A percentile compares a stretch with the other conserved stretches of the same genome.
These are phyloP conservation scores for Phialophora verrucosa DNA, from an alignment of 2,329 filamentous ascomycete species.

Conservation along the genomic window DNA sequence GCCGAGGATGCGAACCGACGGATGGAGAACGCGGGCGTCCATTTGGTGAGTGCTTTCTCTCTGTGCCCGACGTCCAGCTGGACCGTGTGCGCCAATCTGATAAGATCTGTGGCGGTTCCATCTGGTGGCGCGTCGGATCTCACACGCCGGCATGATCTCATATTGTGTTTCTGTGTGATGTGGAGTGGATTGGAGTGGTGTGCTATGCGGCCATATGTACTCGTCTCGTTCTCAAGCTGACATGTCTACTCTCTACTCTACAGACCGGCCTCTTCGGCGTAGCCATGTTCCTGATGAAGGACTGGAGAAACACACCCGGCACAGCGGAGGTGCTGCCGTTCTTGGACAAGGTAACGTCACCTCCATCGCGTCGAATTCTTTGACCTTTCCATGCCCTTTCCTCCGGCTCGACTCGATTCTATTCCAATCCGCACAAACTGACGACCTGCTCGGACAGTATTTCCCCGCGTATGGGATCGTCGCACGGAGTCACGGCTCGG, in stretches of 20 bases:
- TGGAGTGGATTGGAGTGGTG: no score
- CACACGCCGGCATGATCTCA: no score
- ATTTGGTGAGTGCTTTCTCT: slow-evolving; percentile 54
- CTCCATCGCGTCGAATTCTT: not conserved
- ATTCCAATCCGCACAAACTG: not conserved
- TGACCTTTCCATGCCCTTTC: no score
- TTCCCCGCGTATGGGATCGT: slow-evolving; percentile 69
- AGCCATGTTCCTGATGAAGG: slow-evolving; percentile 71
- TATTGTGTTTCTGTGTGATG: not conserved
- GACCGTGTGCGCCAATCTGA: not conserved
- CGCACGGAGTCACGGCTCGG: slow-evolving; percentile 65
- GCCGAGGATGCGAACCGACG: slow-evolving; percentile 51
- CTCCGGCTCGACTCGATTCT: no score
- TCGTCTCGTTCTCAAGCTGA: not conserved
- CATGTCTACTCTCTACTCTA: not conserved
- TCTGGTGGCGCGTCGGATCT: no score
- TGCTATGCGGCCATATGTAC: no score
- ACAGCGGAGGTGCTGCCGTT: slow-evolving; percentile 65
- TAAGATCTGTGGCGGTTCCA: no score
- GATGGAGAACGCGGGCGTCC: slow-evolving; percentile 41
- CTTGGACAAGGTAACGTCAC: slow-evolving; percentile 57
- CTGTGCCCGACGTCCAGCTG: no score
- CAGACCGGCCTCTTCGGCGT: slow-evolving; percentile 62
- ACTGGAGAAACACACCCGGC: slow-evolving; percentile 67
- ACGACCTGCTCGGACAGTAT: slow-evolving; percentile 47